These are phyloP conservation scores for Thecamonas trahens DNA, from an alignment of 78 protist genomes.

Conservation along the genomic window DNA sequence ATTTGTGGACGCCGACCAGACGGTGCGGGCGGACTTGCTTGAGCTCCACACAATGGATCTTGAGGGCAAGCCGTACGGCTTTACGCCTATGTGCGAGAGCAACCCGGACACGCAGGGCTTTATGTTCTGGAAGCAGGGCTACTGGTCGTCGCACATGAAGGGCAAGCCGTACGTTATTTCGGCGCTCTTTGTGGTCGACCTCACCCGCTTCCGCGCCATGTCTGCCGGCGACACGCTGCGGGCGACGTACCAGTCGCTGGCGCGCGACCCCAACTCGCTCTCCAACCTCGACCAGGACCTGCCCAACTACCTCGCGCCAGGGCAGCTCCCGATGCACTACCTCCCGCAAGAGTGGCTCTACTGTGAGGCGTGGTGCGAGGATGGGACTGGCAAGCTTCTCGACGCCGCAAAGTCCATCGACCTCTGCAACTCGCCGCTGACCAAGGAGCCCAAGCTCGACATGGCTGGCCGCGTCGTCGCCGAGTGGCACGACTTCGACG, in stretches of 20 bases:
- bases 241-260: slow-evolving; percentile 65
- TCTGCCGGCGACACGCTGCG: slow-evolving; percentile 89
- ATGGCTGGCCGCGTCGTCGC: slow-evolving; percentile 60
- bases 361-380: slow-evolving; percentile 97
- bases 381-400: slow-evolving; percentile 47
- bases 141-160: slow-evolving; percentile 81
- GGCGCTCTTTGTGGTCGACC: slow-evolving; percentile 95
- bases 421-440: slow-evolving; percentile 96
- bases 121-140: slow-evolving; percentile 92
- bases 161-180: slow-evolving; percentile 10
- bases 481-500: slow-evolving; percentile 44
- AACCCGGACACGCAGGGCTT: slow-evolving; percentile 80
- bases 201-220: slow-evolving; percentile 67
- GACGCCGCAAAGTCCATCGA: slow-evolving; percentile 93
- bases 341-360: slow-evolving; percentile 97
- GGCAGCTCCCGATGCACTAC: slow-evolving; percentile 75
- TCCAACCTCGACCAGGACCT: slow-evolving; percentile 80
- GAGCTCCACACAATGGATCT: slow-evolving; percentile 88
- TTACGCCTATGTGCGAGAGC: slow-evolving; percentile 87
- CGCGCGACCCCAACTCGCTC: slow-evolving; percentile 67
- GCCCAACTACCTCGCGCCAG: slow-evolving; percentile 94
- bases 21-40: slow-evolving; percentile 81
- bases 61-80: slow-evolving; percentile 68
- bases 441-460: slow-evolving; percentile 92
- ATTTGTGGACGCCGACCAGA: slow-evolving; percentile 95